Base-by-base conservation (phyloP, 2,329 filamentous ascomycete species). In the Diaporthe aspalathi region DNA sequence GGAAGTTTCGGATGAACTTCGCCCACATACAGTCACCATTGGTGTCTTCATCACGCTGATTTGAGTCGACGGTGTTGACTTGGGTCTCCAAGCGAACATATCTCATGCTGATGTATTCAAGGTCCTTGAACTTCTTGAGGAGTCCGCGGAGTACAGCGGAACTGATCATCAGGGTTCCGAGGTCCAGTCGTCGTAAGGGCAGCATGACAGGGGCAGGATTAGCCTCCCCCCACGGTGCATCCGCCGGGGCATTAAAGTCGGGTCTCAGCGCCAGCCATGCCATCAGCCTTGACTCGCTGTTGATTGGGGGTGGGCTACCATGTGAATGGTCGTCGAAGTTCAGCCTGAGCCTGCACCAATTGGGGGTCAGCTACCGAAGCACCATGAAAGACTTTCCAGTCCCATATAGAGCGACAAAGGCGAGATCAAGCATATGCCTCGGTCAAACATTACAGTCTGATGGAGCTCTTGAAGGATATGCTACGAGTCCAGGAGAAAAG, bases 331-430 rank as follows among this genome's bases (percentile, higher is more conserved):
- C 12, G 16, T 75, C 73, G 38, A 87, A 85, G 74, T 90, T 90
- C 53, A 90, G 76, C 3, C 89, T 84, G 6, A 91, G 80, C 74
- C 88, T n/a, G n/a, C n/a, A n/a, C n/a, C n/a, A n/a, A n/a, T n/a
- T n/a, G n/a, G n/a, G n/a, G n/a, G n/a, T n/a, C n/a, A n/a, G n/a
- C n/a, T n/a, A n/a, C n/a, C n/a, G n/a, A n/a, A n/a, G n/a, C n/a
- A n/a, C n/a, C n/a, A n/a, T n/a, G n/a, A n/a, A n/a, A n/a, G n/a
- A n/a, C n/a, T n/a, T n/a, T n/a, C n/a, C n/a, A n/a, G n/a, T n/a
- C n/a, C n/a, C n/a, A n/a, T n/a, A n/a, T n/a, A n/a, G n/a, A n/a
- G n/a, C n/a, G n/a, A n/a, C n/a, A n/a, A n/a, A n/a, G n/a, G n/a
- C n/a, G n/a, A n/a, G n/a, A n/a, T n/a, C n/a, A n/a, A n/a, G n/a